Base-by-base conservation (phyloP, 139 green algal species). In the Dunaliella sp. region DNA sequence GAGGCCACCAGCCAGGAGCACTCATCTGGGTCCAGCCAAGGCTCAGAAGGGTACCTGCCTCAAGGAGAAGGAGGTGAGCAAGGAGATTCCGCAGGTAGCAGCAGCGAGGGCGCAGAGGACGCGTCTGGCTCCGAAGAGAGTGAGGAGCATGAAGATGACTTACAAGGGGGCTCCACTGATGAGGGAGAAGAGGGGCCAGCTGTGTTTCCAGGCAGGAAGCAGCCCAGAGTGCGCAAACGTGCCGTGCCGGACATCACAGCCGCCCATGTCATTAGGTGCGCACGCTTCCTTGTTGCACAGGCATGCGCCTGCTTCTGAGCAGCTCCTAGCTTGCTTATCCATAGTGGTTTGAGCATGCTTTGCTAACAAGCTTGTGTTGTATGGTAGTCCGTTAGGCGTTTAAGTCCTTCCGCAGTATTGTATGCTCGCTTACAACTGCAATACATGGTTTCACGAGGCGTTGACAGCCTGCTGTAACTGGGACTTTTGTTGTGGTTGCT, bases 251-350 rank as follows among this genome's bases (percentile, higher is more conserved):
- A 81, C 33, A 88, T 88, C 74, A 88, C 86, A 30, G 86, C 86
- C 0, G 79, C 85, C 28, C 86, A 89, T 77, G 86, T 89, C 30
- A 37, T 86, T 30, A 83, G 79, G 86, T 89, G 82, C 73, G 81
- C 1, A 21, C 21, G 7, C 35, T n/a, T 38, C 31, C 3, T 3
- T 3, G 24, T 3, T 83, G 38, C 78, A 65, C 31, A n/a, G 35
- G 34, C 31, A 24, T 3, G 16, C 31, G 35, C 78, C n/a, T 57
- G n/a, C n/a, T n/a, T n/a, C n/a, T n/a, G n/a, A n/a, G n/a, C n/a
- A n/a, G n/a, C n/a, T n/a, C n/a, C n/a, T n/a, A n/a, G n/a, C n/a
- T n/a, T n/a, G n/a, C n/a, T n/a, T n/a, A n/a, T n/a, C n/a, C n/a
- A n/a, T n/a, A n/a, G n/a, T n/a, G n/a, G n/a, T n/a, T n/a, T n/a